Evolutionary conservation across 768 basidiomycete species (phyloP).

Genomic region (Lactarius trivialis): DNA sequence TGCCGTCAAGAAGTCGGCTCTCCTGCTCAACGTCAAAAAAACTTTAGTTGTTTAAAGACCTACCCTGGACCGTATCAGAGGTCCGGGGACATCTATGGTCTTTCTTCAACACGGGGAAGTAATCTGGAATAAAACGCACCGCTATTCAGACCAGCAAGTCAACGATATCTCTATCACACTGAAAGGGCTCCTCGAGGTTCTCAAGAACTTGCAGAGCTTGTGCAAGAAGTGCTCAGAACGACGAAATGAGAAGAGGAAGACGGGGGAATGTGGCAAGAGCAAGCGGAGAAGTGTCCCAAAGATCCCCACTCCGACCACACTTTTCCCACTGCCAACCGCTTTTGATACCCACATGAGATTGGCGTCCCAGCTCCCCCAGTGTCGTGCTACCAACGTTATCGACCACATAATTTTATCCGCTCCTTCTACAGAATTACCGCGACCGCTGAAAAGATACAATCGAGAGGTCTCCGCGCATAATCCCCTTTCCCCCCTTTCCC

Average conservation of each 20-base stretch:
- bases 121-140: slow-evolving; percentile 10
- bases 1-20: slow-evolving; percentile 7
- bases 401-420: not conserved
- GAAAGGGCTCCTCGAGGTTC: slow-evolving; percentile 8
- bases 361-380: not conserved
- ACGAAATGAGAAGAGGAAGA: not conserved
- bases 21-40: slow-evolving; percentile 4
- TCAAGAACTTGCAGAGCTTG: not conserved
- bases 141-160: slow-evolving; percentile 1
- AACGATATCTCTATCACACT: not conserved
- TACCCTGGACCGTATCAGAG: not conserved
- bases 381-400: not conserved
- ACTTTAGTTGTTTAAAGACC: slow-evolving; percentile 9
- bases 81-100: not conserved
- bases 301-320: not conserved
- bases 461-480: not conserved
- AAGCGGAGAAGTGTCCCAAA: not conserved
- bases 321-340: not conserved
- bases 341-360: not conserved
- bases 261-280: not conserved
- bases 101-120: slow-evolving; percentile 8
- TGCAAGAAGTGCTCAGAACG: not conserved
- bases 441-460: not conserved
- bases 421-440: not conserved
- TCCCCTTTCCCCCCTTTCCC: not conserved